Conservation (phyloP, 2,329 filamentous ascomycete genomes). For the Penicillium thymicola region DNA sequence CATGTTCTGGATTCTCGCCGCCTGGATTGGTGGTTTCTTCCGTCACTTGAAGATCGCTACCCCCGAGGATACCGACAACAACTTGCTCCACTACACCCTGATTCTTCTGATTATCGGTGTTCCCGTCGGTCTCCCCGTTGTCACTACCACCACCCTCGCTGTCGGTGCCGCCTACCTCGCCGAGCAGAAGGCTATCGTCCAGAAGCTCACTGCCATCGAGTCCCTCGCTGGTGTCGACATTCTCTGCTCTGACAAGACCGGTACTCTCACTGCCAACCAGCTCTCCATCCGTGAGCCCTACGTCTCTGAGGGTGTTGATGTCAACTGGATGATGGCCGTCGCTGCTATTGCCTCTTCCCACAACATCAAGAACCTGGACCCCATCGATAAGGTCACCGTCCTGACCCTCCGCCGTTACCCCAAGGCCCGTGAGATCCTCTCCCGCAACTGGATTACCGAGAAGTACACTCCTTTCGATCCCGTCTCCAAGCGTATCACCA, state of each 20-base stretch:
- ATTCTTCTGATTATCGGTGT: constrained; percentile 75
- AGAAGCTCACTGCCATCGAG: constrained; percentile 76
- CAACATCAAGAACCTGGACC: constrained; percentile 74
- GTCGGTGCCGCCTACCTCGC: constrained; percentile 75
- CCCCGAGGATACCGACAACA: constrained; percentile 54
- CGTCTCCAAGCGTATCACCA: constrained; percentile 75
- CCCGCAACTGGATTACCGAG: constrained; percentile 71
- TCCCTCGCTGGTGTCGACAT: constrained; percentile 72
- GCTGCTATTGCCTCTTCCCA: constrained; percentile 73
- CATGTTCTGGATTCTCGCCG: constrained; percentile 71
- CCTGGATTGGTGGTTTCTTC: constrained; percentile 79
- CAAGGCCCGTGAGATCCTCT: constrained; percentile 71
- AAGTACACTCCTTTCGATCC: constrained; percentile 72
- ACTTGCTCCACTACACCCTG: constrained; percentile 65
- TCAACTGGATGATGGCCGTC: constrained; percentile 83
- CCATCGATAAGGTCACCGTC: constrained; percentile 76
- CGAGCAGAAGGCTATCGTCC: constrained; percentile 74
- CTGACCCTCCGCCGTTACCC: constrained; percentile 73
- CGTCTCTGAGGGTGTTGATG: constrained; percentile 71
- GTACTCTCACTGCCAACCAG: constrained; percentile 62
- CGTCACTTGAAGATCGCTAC: constrained; percentile 60
- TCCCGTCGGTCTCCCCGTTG: constrained; percentile 74
- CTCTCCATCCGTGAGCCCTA: constrained; percentile 73
- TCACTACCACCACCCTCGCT: constrained; percentile 73
- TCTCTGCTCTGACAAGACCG: constrained; percentile 78